These are phyloP conservation scores for Russula lepida DNA, from an alignment of 768 basidiomycete genomes.

Conservation along the genomic window DNA sequence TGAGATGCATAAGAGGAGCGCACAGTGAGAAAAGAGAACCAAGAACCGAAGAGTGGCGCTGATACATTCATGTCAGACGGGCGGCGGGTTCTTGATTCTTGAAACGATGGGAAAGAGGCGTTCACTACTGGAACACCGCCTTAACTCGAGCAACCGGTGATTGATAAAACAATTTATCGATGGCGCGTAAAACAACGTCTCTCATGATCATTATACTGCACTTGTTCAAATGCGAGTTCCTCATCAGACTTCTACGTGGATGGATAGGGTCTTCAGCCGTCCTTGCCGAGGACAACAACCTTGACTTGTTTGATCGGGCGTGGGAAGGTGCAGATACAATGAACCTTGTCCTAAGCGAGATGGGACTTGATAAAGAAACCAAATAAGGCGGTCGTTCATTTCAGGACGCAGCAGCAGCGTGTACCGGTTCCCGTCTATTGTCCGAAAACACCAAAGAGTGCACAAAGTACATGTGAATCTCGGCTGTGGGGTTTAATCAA, in stretches of 20 bases:
- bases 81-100: background rate
- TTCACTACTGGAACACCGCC: background rate
- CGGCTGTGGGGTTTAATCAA: background rate
- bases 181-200: background rate
- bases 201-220: background rate
- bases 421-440: background rate
- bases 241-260: slow-evolving; percentile 4
- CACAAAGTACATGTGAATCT: background rate
- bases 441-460: background rate
- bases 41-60: slow-evolving; percentile 17
- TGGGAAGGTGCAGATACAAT: background rate
- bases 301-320: background rate
- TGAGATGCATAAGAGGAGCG: background rate
- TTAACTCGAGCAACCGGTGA: slow-evolving; percentile 5
- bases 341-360: slow-evolving; percentile 10
- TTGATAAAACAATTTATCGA: background rate
- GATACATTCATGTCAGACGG: slow-evolving; percentile 5
- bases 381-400: background rate
- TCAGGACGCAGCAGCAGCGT: background rate
- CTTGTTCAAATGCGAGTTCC: background rate
- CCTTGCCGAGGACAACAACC: background rate
- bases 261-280: background rate
- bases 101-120: slow-evolving; percentile 7
- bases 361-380: background rate
- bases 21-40: slow-evolving; percentile 11